These are phyloP conservation scores for Colletotrichum echinochloae DNA, from an alignment of 2,329 filamentous ascomycete genomes.

Conservation along the genomic window DNA sequence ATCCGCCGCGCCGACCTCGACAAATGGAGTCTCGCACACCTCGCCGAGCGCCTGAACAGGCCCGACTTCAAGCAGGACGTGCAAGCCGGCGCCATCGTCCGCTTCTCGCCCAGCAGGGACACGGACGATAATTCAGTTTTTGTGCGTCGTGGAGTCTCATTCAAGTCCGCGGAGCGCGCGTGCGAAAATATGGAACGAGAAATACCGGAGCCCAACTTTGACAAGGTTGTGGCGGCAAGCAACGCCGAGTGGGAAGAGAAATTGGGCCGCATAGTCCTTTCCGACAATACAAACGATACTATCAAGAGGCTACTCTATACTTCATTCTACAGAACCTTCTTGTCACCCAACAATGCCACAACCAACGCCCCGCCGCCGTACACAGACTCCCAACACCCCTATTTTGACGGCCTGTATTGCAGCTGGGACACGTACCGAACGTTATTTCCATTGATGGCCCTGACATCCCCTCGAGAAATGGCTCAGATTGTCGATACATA, in stretches of 20 bases:
- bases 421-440: conserved; percentile 22
- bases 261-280: conserved; percentile 8
- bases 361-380: conserved; percentile 12
- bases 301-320: conserved; percentile 17
- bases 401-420: conserved; percentile 26
- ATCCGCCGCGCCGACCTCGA: neutral
- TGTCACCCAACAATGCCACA: conserved; percentile 23
- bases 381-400: neutral
- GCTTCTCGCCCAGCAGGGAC: neutral
- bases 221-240: conserved; percentile 13
- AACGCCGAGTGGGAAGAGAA: conserved; percentile 8
- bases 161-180: neutral
- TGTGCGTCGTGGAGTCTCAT: conserved; percentile 17
- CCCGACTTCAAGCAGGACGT: neutral
- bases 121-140: neutral
- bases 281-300: neutral
- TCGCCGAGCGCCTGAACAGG: neutral
- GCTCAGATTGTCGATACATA: conserved; percentile 20
- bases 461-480: conserved; percentile 19
- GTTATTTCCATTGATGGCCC: conserved; percentile 17
- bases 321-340: conserved; percentile 20
- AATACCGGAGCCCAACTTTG: conserved; percentile 5
- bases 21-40: neutral
- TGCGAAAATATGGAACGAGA: conserved; percentile 23
- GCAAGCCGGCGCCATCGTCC: conserved; percentile 15